Percentiles rank a stretch among this genome's conserved stretches.
Evolutionary conservation across 2,329 filamentous ascomycete species (phyloP).

Genomic region (Colletotrichum sp.): DNA sequence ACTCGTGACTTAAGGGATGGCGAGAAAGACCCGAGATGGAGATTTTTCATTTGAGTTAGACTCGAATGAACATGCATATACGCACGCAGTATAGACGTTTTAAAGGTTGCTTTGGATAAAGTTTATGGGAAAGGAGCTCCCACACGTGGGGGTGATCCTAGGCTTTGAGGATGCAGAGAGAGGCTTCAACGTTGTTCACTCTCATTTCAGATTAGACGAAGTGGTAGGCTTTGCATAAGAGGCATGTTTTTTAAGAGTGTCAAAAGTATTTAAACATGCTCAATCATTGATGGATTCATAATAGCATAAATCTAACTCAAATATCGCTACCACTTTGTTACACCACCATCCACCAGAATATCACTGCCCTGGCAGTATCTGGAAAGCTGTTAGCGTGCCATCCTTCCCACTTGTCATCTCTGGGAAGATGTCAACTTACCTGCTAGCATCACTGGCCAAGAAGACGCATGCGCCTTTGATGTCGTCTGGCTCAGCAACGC

Average conservation of each 20-base stretch:
- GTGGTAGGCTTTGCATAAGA: accelerated
- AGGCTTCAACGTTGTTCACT: accelerated
- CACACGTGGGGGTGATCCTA: not conserved
- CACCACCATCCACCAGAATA: constrained; percentile 50
- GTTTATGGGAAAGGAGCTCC: too few relatives aligned
- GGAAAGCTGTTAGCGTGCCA: not conserved
- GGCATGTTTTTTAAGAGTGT: too few relatives aligned
- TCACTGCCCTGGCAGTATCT: constrained; percentile 47
- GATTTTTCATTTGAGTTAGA: constrained; percentile 30
- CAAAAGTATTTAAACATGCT: not conserved
- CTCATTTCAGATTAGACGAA: accelerated
- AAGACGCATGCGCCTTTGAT: constrained; percentile 55
- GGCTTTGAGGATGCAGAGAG: accelerated
- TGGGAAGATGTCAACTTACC: constrained; percentile 33
- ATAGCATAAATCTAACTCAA: not conserved
- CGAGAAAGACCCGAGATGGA: constrained; percentile 40
- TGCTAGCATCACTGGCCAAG: constrained; percentile 51
- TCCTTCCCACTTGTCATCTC: accelerated
- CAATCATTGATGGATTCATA: not conserved
- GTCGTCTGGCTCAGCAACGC: constrained; percentile 53
- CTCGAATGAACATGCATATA: too few relatives aligned
- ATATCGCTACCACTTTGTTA: constrained; percentile 37
- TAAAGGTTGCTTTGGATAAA: not conserved
- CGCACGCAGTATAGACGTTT: not conserved
- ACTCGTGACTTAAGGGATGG: constrained; percentile 43